Conservation (phyloP, 768 basidiomycete genomes). For the Suillus subalutaceus region DNA sequence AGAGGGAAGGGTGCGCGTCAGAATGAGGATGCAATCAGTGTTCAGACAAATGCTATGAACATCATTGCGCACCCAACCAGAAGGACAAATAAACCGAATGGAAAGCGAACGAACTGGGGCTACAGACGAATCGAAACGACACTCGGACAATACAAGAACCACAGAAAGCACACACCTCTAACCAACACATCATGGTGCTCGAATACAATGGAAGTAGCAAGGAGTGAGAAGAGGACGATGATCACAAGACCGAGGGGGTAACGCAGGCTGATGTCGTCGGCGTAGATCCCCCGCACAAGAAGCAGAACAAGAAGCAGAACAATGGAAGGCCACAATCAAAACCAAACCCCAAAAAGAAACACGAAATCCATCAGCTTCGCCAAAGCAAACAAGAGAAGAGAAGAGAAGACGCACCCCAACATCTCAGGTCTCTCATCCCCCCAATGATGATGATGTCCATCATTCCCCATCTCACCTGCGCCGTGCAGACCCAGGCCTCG, state of each 20-base stretch:
- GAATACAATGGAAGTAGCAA: slow-evolving; percentile 58
- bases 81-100: background rate
- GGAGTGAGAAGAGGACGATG: slow-evolving; percentile 57
- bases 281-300: background rate
- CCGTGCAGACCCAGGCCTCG: slow-evolving; percentile 1
- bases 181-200: slow-evolving; percentile 69
- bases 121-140: background rate
- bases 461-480: slow-evolving; percentile 32
- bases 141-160: background rate
- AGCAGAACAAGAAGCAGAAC: background rate
- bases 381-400: background rate
- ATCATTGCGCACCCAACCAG: background rate
- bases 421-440: slow-evolving; percentile 51
- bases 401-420: slow-evolving; percentile 39
- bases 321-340: background rate
- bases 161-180: slow-evolving; percentile 48
- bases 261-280: slow-evolving; percentile 49
- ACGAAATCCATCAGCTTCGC: background rate
- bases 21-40: background rate
- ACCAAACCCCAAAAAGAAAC: background rate
- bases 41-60: background rate
- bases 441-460: slow-evolving; percentile 68
- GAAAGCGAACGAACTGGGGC: background rate
- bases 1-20: background rate
- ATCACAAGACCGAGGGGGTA: slow-evolving; percentile 65